Conservation (phyloP, 805 yeast species). For the Phaffomyces opuntiae region DNA sequence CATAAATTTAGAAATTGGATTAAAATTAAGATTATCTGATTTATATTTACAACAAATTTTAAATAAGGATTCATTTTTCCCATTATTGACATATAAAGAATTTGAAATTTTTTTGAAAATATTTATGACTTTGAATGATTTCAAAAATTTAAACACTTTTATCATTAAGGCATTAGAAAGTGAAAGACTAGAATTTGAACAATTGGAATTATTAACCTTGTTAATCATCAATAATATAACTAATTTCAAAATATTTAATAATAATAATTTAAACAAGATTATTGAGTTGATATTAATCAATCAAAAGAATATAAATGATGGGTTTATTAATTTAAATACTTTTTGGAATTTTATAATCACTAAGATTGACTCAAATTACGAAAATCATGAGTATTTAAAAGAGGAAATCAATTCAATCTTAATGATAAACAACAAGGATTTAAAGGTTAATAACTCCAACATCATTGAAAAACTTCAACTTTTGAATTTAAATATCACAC, state of each 20-base stretch:
- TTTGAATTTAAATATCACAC: constrained; percentile 4
- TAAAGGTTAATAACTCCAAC: neutral
- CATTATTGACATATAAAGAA: constrained; percentile 31
- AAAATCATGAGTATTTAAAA: neutral
- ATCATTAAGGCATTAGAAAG: constrained; percentile 14
- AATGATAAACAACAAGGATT: neutral
- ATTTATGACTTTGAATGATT: constrained; percentile 15
- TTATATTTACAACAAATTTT: constrained; percentile 22
- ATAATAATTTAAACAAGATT: constrained; percentile 1
- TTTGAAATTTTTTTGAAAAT: constrained; percentile 16
- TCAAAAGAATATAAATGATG: neutral
- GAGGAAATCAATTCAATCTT: constrained; percentile 6
- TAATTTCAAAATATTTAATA: neutral
- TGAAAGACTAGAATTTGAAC: constrained; percentile 13
- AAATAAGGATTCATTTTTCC: constrained; percentile 27
- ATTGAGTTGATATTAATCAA: constrained; percentile 9
- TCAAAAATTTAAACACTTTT: constrained; percentile 19
- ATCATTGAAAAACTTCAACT: neutral
- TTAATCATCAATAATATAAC: neutral
- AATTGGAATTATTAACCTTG: constrained; percentile 10
- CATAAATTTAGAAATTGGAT: constrained; percentile 19
- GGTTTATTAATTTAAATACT: constrained; percentile 3
- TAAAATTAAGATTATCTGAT: constrained; percentile 29
- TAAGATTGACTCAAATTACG: neutral
- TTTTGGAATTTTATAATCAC: constrained; percentile 3